Conservation (phyloP, 1,139 yeast genomes). For the Yamadazyma siamensis region DNA sequence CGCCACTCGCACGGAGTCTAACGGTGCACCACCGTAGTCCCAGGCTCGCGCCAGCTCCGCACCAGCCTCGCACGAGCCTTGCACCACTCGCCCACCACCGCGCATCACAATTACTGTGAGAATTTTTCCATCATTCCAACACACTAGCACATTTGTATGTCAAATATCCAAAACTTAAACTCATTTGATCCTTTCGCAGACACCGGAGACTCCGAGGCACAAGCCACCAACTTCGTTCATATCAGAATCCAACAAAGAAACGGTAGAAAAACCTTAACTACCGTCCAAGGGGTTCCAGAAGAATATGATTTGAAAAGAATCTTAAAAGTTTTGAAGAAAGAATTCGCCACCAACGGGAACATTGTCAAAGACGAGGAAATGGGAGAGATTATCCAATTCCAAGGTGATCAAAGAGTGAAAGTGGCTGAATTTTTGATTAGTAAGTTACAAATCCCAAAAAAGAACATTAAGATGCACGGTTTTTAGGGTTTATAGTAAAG, state of each 20-base stretch:
- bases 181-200: constrained; percentile 99
- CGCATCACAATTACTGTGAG: no score
- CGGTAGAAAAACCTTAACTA: constrained; percentile 98
- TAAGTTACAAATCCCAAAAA: constrained; percentile 88
- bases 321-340: constrained; percentile 91
- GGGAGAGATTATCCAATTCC: constrained; percentile 96
- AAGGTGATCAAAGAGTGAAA: constrained; percentile 98
- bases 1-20: no score
- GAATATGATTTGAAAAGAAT: constrained; percentile 95
- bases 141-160: constrained; percentile 43
- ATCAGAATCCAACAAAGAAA: constrained; percentile 99
- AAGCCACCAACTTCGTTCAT: constrained; percentile 93
- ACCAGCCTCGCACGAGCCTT: neutral
- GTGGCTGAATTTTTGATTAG: constrained; percentile 89
- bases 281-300: constrained; percentile 95
- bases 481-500: constrained; percentile 45
- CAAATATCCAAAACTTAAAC: constrained; percentile 96
- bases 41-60: no score
- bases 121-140: constrained; percentile 1
- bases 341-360: constrained; percentile 98
- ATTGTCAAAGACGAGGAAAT: constrained; percentile 94
- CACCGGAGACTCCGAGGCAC: constrained; percentile 98
- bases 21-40: no score
- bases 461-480: constrained; percentile 97
- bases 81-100: neutral